Evolutionary conservation across 495 filamentous ascomycete species (phyloP), one percentile per base, ranked within the genome.

Genomic region (Talaromyces trachyspermus): DNA sequence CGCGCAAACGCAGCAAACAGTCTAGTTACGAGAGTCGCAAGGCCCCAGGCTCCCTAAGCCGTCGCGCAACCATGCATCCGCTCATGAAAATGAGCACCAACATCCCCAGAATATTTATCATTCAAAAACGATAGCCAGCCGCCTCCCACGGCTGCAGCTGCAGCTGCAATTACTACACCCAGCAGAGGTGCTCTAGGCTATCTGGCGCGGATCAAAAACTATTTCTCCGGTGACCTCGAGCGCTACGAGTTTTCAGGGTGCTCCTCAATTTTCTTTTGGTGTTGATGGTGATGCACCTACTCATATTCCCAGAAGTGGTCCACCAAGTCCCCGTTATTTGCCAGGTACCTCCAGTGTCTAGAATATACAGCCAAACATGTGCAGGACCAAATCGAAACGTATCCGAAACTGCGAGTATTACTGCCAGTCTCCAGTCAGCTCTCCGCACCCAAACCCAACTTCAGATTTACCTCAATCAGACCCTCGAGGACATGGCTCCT

Each of bases 301-400:
- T 72, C 26, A 46, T 70, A 20, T 51, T 72, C 30, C 69, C 69
- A 17, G 67, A 72, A 48, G 35, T 70, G 8, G 51, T 68, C 49
- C 62, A 66, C 17, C 65, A 70, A 45, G 51, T 57, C 18, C 65
- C 62, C 35, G 38, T 47, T 14, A 51, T 68, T 17, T 72, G 69
- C 49, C 58, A 4, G 33, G 36, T 2, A 38, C 69, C 12, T 50
- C 65, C 41, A 40, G 51, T 6, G 38, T 64, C 65, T 39, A 40
- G 51, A 7, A 37, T 64, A 5, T 70, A 70, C 29, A 55, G 62
- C n/a, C 46, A 54, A 17, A 70, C 62, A 50, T 72, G 69, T 43
- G 18, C 40, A 8, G 20, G 3, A 26, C 32, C 26, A 5, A 44
- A 44, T 10, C 11, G 11, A 11, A 44, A 24, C n/a, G 7, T 22